A percentile compares a stretch with the other conserved stretches of the same genome.
Conservation (phyloP, 2,329 filamentous ascomycete genomes). For the Xylaria sp. region DNA sequence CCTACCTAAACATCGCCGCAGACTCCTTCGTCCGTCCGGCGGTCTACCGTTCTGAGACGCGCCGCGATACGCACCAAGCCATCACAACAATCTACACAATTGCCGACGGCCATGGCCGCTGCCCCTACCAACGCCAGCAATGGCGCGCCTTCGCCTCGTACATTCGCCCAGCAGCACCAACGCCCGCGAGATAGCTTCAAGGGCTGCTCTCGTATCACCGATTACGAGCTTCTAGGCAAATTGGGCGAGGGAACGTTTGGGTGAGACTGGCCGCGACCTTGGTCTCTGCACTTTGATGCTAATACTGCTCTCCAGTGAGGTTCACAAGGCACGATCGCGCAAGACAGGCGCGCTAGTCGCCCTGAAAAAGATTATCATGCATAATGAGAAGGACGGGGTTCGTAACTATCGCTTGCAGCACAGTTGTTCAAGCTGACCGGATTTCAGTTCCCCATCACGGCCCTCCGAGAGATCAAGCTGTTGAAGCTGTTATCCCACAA, state of each 20-base stretch:
- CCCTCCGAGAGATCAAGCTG: conserved; percentile 93
- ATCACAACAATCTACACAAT: background rate
- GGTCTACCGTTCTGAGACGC: background rate
- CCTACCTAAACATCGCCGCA: conserved; percentile 2
- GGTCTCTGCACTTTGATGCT: conserved; percentile 21
- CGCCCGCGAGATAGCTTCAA: conserved; percentile 59
- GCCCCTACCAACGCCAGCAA: conserved; percentile 20
- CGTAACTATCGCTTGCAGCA: conserved; percentile 29
- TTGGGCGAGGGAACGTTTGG: conserved; percentile 95
- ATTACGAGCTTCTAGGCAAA: conserved; percentile 76
- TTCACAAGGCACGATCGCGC: conserved; percentile 79
- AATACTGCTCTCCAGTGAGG: conserved; percentile 54
- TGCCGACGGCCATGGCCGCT: conserved; percentile 9
- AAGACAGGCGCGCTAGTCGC: conserved; percentile 73
- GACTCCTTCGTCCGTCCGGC: background rate
- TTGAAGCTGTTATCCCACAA: conserved; percentile 89
- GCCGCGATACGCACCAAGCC: background rate
- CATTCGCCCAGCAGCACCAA: conserved; percentile 52
- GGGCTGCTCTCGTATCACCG: conserved; percentile 77
- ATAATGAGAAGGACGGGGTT: conserved; percentile 96
- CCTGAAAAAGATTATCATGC: conserved; percentile 98
- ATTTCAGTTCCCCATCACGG: conserved; percentile 85
- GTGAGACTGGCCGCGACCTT: conserved; percentile 42
- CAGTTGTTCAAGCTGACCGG: conserved; percentile 17
- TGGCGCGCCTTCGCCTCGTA: conserved; percentile 46